Conservation (phyloP, 148 eudicot genomes). For the Rhododendron molle region DNA sequence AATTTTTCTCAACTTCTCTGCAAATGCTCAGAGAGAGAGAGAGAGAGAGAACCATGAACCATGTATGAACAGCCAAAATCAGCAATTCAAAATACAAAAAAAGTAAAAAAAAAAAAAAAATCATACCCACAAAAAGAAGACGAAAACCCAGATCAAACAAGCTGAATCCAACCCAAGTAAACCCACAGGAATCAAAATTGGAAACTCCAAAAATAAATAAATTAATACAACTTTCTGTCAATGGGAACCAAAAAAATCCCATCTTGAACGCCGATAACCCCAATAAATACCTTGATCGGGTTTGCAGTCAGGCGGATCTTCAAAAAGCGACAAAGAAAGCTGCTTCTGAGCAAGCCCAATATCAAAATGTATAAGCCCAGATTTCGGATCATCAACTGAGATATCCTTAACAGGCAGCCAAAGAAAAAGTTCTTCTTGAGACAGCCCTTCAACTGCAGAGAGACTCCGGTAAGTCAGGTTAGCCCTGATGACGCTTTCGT, state of each 20-base stretch:
- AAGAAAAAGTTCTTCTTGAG: conserved; percentile 73
- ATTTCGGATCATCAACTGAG: conserved; percentile 61
- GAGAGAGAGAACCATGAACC: not conserved
- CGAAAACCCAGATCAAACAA: not conserved
- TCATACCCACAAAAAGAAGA: not conserved
- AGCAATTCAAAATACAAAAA: not conserved
- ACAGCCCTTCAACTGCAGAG: conserved; percentile 58
- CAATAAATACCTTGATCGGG: conserved; percentile 27
- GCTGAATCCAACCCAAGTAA: not conserved
- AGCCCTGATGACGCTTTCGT: conserved; percentile 61
- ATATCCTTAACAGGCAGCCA: conserved; percentile 81
- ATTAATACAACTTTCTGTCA: not conserved
- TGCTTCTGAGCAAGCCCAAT: conserved; percentile 84
- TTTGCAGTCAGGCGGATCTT: conserved; percentile 77
- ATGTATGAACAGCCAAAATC: not conserved
- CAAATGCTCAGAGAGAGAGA: not conserved
- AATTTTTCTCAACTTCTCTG: not conserved
- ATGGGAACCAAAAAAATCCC: not conserved
- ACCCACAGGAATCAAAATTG: not conserved
- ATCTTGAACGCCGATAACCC: not conserved
- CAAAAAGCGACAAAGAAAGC: conserved; percentile 71
- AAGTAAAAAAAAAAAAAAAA: not conserved
- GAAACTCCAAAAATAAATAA: no score
- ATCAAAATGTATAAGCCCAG: conserved; percentile 73
- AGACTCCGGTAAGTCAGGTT: conserved; percentile 64